A percentile compares a stretch with the other conserved stretches of the same genome.
These are phyloP conservation scores for Oleoguttula mirabilis DNA, from an alignment of 495 filamentous ascomycete genomes.

Conservation along the genomic window DNA sequence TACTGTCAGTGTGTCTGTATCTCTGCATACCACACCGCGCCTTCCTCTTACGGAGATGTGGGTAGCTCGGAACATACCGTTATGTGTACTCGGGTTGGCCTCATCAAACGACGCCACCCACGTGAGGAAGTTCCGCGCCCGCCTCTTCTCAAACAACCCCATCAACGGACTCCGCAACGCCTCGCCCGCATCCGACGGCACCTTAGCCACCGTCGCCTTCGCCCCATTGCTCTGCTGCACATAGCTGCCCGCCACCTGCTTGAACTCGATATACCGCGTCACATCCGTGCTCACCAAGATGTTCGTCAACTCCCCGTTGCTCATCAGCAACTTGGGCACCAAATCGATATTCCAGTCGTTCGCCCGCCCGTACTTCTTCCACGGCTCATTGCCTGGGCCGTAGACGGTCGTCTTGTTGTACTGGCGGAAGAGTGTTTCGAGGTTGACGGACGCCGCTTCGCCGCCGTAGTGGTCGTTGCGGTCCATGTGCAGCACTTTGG, in stretches of 20 bases:
- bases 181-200: conserved; percentile 85
- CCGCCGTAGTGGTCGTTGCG: conserved; percentile 98
- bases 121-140: conserved; percentile 92
- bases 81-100: conserved; percentile 75
- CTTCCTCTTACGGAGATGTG: too few relatives aligned
- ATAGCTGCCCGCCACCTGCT: conserved; percentile 94
- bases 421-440: conserved; percentile 93
- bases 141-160: conserved; percentile 93
- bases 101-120: conserved; percentile 88
- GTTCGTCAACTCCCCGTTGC: conserved; percentile 95
- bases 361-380: conserved; percentile 89
- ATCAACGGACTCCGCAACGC: conserved; percentile 87
- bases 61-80: too few relatives aligned
- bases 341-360: conserved; percentile 99
- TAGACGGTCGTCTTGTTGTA: conserved; percentile 58
- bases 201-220: conserved; percentile 87
- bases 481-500: conserved; percentile 98
- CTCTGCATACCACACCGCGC: too few relatives aligned
- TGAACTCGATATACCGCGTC: conserved; percentile 94
- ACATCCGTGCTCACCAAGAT: conserved; percentile 95
- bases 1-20: too few relatives aligned
- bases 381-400: conserved; percentile 69
- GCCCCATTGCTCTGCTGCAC: conserved; percentile 75
- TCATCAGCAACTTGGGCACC: conserved; percentile 96
- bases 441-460: conserved; percentile 91